Base-by-base conservation (phyloP, 495 filamentous ascomycete genomes). In the Aspergillus heteromorphus region DNA sequence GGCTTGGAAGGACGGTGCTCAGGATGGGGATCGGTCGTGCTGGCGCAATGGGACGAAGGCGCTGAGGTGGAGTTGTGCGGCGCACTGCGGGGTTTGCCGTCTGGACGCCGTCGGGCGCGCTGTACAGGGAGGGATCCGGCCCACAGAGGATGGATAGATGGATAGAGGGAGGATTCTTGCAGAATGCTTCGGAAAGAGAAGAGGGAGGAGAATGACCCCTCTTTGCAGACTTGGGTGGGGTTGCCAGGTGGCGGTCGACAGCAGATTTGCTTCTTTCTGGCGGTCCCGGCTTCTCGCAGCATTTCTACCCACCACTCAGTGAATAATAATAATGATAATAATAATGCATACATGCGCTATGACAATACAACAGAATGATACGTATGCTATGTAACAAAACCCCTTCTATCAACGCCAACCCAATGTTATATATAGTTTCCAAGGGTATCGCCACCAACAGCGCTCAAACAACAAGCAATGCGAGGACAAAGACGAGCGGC, bases 391-490 rank as follows among this genome's bases (percentile, higher is more conserved):
- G 11, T 5, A 38, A 14, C 11, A 38, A 10, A 8, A 13, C n/a
- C n/a, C 34, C 34, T 23, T 27, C 43, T 14, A 1, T 17, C 11
- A 47, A 47, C 43, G 43, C 43, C 43, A n/a, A 38, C n/a, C 31
- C 34, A 38, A 38, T 38, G 34, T 38, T 13, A 13, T 38, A 13
- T 38, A 38, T 38, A 38, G 34, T 38, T 38, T n/a, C 34, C 34
- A n/a, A 4, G 52, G 40, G 34, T 52, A 51, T 40, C 23, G 48
- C 55, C 42, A 47, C 23, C 29, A 60, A 36, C 48, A 53, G 53
- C 57, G 36, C 38, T 30, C 40, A 51, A 53, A 60, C 11, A 62
- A 57, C 19, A 23, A 60, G 18, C 53, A 34, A 34, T 34, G 30
- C 34, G 30, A 45, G 51, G 45, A 56, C 41, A 49, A 45, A 57